Percentiles rank a stretch among this genome's conserved stretches.
These are phyloP conservation scores for Zygnema cylindricum DNA, from an alignment of 139 green algal genomes.

Conservation along the genomic window DNA sequence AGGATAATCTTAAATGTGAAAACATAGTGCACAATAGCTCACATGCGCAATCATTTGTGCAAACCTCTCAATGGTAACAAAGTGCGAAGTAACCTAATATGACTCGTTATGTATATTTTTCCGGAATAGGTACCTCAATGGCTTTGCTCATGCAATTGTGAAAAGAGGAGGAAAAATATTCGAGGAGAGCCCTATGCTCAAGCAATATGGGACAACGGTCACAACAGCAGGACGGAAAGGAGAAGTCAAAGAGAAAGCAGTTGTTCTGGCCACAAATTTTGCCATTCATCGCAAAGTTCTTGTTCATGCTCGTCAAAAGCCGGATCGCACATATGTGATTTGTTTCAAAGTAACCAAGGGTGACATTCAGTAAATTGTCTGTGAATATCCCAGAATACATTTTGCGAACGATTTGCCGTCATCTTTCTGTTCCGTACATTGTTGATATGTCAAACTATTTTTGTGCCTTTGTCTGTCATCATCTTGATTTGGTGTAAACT, in stretches of 20 bases:
- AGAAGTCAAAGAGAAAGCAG: slow-evolving; percentile 46
- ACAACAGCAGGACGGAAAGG: background rate
- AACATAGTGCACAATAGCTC: no score
- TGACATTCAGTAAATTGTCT: slow-evolving; percentile 29
- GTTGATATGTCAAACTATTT: no score
- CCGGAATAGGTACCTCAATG: slow-evolving; percentile 60
- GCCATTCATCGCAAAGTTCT: slow-evolving; percentile 76
- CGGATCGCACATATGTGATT: slow-evolving; percentile 70
- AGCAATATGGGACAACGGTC: slow-evolving; percentile 1
- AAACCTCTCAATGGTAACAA: no score
- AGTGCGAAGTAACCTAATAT: no score
- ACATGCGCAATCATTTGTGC: no score
- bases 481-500: no score
- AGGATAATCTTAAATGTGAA: no score
- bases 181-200: slow-evolving; percentile 66
- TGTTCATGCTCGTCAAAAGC: slow-evolving; percentile 71
- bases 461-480: no score
- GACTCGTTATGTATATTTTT: no score
- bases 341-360: slow-evolving; percentile 60
- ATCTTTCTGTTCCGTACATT: no score
- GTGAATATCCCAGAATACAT: background rate
- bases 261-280: slow-evolving; percentile 75
- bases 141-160: slow-evolving; percentile 66
- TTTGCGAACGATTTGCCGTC: no score
- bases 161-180: slow-evolving; percentile 69